Conservation (phyloP, 2,329 filamentous ascomycete species). For the Chaetomium globosum region DNA sequence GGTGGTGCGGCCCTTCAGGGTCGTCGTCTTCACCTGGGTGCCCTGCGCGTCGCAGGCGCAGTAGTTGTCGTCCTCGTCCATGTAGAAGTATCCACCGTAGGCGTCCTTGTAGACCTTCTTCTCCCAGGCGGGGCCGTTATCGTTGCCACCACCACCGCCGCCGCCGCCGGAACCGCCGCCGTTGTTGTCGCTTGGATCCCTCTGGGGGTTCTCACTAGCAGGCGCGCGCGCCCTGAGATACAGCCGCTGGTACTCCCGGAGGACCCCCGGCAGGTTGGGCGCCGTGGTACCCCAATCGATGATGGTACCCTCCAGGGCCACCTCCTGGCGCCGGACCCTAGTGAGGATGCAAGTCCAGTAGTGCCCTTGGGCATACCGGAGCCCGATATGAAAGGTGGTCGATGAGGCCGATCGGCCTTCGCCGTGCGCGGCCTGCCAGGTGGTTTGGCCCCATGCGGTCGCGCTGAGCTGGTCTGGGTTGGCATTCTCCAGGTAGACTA, state of each 20-base stretch:
- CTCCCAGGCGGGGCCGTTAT: neutral
- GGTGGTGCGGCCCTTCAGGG: neutral
- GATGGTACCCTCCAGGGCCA: neutral
- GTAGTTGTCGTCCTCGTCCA: neutral
- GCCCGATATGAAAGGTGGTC: slow-evolving; percentile 7
- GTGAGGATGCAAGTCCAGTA: slow-evolving; percentile 2
- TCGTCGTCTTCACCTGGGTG: neutral
- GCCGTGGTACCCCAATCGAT: neutral
- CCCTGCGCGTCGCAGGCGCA: neutral
- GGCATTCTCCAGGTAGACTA: neutral
- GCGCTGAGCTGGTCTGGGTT: neutral
- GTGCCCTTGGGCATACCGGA: neutral
- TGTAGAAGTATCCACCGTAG: slow-evolving; percentile 12
- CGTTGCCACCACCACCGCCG: neutral
- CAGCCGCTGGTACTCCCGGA: neutral
- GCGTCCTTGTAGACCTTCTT: neutral
- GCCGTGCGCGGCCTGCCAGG: slow-evolving; percentile 3
- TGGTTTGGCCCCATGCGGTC: neutral
- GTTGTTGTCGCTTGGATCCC: neutral
- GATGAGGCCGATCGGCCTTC: slow-evolving; percentile 1
- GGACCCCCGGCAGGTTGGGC: neutral
- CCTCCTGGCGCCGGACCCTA: neutral
- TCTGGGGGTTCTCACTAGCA: neutral
- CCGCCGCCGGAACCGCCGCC: neutral
- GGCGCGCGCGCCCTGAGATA: neutral